Base-by-base conservation (phyloP, 345 rosid genomes). In the Eucalyptus tenuipes region DNA sequence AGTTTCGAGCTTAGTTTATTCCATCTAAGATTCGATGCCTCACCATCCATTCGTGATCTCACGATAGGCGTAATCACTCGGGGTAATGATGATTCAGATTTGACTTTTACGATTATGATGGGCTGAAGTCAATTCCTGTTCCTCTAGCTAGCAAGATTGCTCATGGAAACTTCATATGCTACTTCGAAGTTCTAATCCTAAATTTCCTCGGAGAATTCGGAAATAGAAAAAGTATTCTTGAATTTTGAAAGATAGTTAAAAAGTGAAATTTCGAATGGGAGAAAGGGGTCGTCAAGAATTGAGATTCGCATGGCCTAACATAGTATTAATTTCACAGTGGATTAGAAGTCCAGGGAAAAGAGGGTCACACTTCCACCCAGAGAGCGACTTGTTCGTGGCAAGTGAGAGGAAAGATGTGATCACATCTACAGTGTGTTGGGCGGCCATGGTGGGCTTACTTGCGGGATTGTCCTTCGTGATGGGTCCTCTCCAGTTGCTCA, bases 361-460 rank as follows among this genome's bases (percentile, higher is more conserved):
- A 40, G 99, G 99, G 16, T 97, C 99, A 48, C 99, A 97, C 89
- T 97, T 93, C 90, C 91, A 95, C 87, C 98, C 99, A 3, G 92
- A 91, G 86, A 97, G 99, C 86, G 96, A 95, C 87, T 90, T 97
- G 93, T 97, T 97, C 86, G 91, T 87, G 53, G 97, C 97, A 42
- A 95, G 88, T 87, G 99, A 97, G 92, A 93, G 90, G 84, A 94
- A 91, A 27, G 97, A 94, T 90, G 91, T 97, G 13, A 91, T 95
- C 47, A 97, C 97, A 37, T 97, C 99, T 42, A 96, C 99, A 5
- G 89, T 91, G 50, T 96, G 97, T 88, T 97, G 99, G 99, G 87
- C 92, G 75, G 93, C 94, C 87, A 96, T 96, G 99, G 93, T 90
- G 92, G 94, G 91, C 80, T 86, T 97, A 81, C 98, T 97, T 87